phyloP scores from a whole-genome alignment of 352 stramenopile genomes.

The Phytophthora ohioensis region DNA sequence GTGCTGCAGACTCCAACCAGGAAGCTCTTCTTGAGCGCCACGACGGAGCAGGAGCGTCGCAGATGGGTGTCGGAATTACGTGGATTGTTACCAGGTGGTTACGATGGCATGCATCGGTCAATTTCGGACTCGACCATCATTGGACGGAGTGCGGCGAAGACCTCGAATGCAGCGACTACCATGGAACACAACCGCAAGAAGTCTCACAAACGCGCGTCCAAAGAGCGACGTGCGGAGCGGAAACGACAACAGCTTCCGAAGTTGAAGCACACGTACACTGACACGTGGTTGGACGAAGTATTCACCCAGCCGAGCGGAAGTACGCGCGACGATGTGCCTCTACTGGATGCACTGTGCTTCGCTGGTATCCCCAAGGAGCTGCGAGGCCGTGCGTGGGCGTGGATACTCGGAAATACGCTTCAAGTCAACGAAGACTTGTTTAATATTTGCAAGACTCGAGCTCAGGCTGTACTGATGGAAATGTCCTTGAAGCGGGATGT shows the following conservation, averaged over 20 bases:
- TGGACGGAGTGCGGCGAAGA: constrained; percentile 50
- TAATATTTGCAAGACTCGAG: constrained; percentile 79
- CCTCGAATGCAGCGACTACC: constrained; percentile 21
- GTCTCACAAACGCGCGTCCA: constrained; percentile 55
- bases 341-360: constrained; percentile 80
- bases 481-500: constrained; percentile 78
- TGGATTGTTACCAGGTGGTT: constrained; percentile 42
- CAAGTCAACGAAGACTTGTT: constrained; percentile 90
- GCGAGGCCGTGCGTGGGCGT: constrained; percentile 81
- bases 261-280: constrained; percentile 78
- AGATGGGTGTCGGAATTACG: constrained; percentile 72
- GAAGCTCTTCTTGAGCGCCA: constrained; percentile 72
- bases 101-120: constrained; percentile 21
- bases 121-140: constrained; percentile 39
- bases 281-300: constrained; percentile 80
- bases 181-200: constrained; percentile 35
- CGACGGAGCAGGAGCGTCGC: constrained; percentile 79
- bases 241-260: constrained; percentile 67
- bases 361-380: constrained; percentile 86
- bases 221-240: constrained; percentile 70
- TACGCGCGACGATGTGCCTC: constrained; percentile 34
- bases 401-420: constrained; percentile 82
- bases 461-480: constrained; percentile 77
- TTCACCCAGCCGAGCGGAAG: constrained; percentile 49
- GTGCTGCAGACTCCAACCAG: constrained; percentile 62